phyloP scores from a whole-genome alignment of 2,329 filamentous ascomycete species.

The Cladosporium phlei region DNA sequence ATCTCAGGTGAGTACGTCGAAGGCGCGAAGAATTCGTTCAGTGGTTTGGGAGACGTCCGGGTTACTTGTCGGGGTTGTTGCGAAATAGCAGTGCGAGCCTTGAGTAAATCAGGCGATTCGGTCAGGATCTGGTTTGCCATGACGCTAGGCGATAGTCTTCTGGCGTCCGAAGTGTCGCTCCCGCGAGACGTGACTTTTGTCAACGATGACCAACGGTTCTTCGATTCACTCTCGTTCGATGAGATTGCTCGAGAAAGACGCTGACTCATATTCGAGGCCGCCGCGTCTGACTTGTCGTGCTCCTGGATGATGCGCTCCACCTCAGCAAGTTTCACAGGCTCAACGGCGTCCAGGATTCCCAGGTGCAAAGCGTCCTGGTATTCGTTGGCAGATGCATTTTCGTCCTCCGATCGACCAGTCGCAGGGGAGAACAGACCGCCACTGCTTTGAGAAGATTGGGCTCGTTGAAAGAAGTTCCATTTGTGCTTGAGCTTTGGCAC shows the following conservation, averaged over 20 bases:
- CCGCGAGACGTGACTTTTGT: conserved; percentile 12
- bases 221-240: conserved; percentile 21
- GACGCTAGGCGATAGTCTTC: conserved; percentile 18
- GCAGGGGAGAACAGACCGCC: conserved; percentile 23
- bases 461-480: conserved; percentile 58
- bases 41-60: conserved; percentile 2
- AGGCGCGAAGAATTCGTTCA: too few species aligned
- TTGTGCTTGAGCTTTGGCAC: conserved; percentile 38
- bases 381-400: background rate
- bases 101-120: conserved; percentile 24
- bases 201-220: conserved; percentile 26
- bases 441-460: conserved; percentile 37
- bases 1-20: background rate
- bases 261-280: conserved; percentile 15
- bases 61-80: conserved; percentile 21
- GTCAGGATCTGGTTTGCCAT: conserved; percentile 22
- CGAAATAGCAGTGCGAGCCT: conserved; percentile 19
- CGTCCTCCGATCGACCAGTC: conserved; percentile 3
- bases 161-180: conserved; percentile 14
- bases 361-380: conserved; percentile 40
- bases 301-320: conserved; percentile 43
- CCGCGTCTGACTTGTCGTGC: conserved; percentile 21
- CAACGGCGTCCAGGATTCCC: conserved; percentile 50
- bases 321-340: conserved; percentile 40
- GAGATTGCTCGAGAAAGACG: conserved; percentile 21